These are phyloP conservation scores for Psilocybe sp. DNA, from an alignment of 768 basidiomycete species.

Conservation along the genomic window DNA sequence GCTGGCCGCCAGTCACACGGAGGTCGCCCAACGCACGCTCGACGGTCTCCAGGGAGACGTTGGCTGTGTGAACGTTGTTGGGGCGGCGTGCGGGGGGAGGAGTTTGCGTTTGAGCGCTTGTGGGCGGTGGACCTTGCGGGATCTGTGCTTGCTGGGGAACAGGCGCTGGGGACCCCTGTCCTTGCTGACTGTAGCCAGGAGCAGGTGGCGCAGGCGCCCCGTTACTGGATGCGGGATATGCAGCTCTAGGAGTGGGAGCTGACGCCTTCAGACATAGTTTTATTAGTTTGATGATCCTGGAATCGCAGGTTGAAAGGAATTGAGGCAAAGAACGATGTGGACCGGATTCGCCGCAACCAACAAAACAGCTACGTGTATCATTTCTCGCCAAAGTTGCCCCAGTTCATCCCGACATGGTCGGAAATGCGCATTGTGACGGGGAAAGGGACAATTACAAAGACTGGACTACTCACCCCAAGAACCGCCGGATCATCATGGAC, in stretches of 20 bases:
- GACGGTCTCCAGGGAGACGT: constrained; percentile 70
- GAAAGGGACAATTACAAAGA: constrained; percentile 6
- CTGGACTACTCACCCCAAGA: constrained; percentile 51
- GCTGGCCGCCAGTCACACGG: constrained; percentile 33
- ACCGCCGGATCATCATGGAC: constrained; percentile 86
- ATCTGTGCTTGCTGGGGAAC: constrained; percentile 23
- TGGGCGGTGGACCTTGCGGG: constrained; percentile 14
- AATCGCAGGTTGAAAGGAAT: constrained; percentile 1
- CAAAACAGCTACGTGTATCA: constrained; percentile 53
- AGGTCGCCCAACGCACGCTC: constrained; percentile 54
- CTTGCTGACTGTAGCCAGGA: constrained; percentile 2
- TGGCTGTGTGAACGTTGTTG: constrained; percentile 66
- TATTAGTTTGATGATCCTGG: background rate
- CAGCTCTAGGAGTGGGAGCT: constrained; percentile 27
- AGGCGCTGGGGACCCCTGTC: constrained; percentile 7
- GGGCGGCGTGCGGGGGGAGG: constrained; percentile 15
- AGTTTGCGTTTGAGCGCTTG: constrained; percentile 7
- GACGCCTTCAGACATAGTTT: constrained; percentile 40
- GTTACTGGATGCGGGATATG: constrained; percentile 16
- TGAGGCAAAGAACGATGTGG: constrained; percentile 1
- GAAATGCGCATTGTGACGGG: constrained; percentile 15
- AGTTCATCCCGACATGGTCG: constrained; percentile 29
- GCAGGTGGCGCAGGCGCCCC: background rate
- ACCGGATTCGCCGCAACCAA: constrained; percentile 57
- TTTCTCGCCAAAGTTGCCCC: constrained; percentile 24